Base-by-base conservation (phyloP, 805 yeast species). In the Candida tibetensis region DNA sequence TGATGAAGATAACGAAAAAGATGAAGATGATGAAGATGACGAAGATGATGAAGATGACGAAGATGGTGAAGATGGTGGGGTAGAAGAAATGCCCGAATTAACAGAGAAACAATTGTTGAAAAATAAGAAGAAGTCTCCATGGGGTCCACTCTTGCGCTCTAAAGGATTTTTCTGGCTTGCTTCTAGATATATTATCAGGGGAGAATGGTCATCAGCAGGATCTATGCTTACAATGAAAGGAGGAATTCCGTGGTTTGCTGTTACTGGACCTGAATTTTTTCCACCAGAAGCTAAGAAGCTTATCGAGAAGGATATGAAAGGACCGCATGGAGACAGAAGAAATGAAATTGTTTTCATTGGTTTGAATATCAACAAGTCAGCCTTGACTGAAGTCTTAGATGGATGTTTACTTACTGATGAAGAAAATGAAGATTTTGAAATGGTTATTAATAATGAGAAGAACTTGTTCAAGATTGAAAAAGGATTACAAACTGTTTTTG, bases 281-380 rank as follows among this genome's bases (percentile, higher is more conserved):
- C 69, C 72, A 6, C 49, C 52, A 8, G 62, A 54, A 6, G 61
- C 69, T 13, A 44, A 39, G n/a, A 43, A 44, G 22, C 45, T 59
- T 10, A 60, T 68, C 17, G 52, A 60, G 32, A 47, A 49, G 17
- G 74, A 71, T 34, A 62, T 68, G 49, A 46, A 60, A 31, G 71
- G 69, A 2, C 53, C 56, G 18, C 57, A 54, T 42, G 75, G 74
- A 3, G 76, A 72, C 39, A 58, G 75, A 31, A 52, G 72, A 30
- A 69, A 72, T 41, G 76, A 72, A 44, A 41, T 72, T 17, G 76
- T 72, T 1, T 64, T 71, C 39, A 71, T 72, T 42, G 76, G 76
- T 1, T 49, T 67, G 14, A 50, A 56, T 9, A 46, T 71, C 4
- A 53, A 69, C 35, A 52, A 54, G 32, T 40, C 35, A 3, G 50